Base-by-base conservation (phyloP, 192 early-diverging fungal species). In the Entrophospora sp. region DNA sequence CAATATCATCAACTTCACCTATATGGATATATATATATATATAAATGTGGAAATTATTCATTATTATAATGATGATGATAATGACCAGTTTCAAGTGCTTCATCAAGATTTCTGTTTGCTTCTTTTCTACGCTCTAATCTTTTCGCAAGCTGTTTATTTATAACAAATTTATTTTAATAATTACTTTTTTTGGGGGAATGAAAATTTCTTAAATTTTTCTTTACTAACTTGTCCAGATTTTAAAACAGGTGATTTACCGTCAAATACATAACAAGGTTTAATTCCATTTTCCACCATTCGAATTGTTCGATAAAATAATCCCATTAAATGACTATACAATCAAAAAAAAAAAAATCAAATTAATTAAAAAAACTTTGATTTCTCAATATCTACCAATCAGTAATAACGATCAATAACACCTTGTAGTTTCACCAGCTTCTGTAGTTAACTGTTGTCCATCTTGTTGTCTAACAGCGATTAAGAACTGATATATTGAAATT, bases 401-500 rank as follows among this genome's bases (percentile, higher is more conserved):
- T 36, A 18, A n/a, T 13, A 13, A 14, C 61, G 10, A 27, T 42
- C 34, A 38, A 20, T n/a, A 14, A 34, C 75, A 86, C 87, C 84
- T 90, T 18, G 96, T 99, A 0, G 93, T 94, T 66, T 93, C 91
- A 44, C 96, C 96, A 4, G 82, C 79, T 62, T 91, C 89, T 58
- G 91, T 93, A 12, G 87, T 89, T 44, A 99, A 78, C 66, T 92
- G 86, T 76, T 90, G 84, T 1, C 96, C 96, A 60, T 97, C 95
- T 22, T 79, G 75, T 52, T 81, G 80, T 28, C 96, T 83, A 38
- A 99, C 95, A 9, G 95, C 96, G 51, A 99, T 91, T 72, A 99
- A 85, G 77, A 99, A 99, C 79, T 99, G 96, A 73, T 99, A 99
- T 48, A 99, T 88, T 44, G 89, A 89, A 85, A 94, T 99, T 13